phyloP scores from a whole-genome alignment of 1,139 yeast species.

The Suhomyces anneliseae region DNA sequence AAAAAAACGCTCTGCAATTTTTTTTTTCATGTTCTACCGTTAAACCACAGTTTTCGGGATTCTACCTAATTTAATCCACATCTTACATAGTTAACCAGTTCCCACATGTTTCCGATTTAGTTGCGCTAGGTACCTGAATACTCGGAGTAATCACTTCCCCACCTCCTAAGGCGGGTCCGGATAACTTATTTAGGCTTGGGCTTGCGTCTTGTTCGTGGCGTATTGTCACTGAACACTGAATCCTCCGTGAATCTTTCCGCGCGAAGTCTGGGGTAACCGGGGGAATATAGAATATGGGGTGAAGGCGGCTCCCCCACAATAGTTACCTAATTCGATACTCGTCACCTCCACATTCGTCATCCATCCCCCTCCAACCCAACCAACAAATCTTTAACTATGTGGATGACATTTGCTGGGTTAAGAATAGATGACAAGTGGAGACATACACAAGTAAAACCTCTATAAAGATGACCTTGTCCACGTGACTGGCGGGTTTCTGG shows the following conservation, averaged over 20 bases:
- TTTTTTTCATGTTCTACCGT: too few relatives aligned
- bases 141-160: not conserved
- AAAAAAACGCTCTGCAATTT: too few relatives aligned
- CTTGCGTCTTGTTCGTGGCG: not conserved
- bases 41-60: too few relatives aligned
- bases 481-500: not conserved
- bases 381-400: too few relatives aligned
- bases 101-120: not conserved
- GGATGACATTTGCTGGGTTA: too few relatives aligned
- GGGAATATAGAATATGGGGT: not conserved
- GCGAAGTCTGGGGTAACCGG: not conserved
- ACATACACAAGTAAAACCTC: too few relatives aligned
- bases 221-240: not conserved
- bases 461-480: not conserved
- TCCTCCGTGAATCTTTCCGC: slow-evolving; percentile 1
- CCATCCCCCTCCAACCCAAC: too few relatives aligned
- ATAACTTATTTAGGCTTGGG: not conserved
- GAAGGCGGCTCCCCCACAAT: too few relatives aligned
- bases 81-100: too few relatives aligned
- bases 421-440: too few relatives aligned
- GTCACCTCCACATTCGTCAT: too few relatives aligned
- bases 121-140: not conserved
- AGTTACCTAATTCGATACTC: too few relatives aligned
- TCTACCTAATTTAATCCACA: not conserved
- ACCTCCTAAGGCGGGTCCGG: slow-evolving; percentile 3